Evolutionary conservation across 257 asterid genomes (phyloP).

Genomic region (Ocimum tenuiflorum): DNA sequence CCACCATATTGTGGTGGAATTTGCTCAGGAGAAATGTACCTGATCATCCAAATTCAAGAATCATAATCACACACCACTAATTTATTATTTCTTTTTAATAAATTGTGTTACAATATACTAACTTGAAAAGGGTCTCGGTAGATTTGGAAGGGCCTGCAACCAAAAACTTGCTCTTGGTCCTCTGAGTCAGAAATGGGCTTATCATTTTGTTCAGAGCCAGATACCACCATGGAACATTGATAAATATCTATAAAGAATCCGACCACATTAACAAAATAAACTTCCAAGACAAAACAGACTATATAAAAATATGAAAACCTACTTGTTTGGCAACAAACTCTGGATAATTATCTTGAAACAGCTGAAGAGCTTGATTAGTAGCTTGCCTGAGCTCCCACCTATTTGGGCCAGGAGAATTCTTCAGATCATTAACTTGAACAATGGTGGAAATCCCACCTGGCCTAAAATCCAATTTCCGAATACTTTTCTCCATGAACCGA

Average conservation of each 20-base stretch:
- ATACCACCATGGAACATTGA: no score
- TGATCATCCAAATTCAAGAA: neutral
- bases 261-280: neutral
- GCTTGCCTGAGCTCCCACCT: slow-evolving; percentile 27
- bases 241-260: slow-evolving; percentile 26
- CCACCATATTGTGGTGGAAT: slow-evolving; percentile 29
- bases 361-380: slow-evolving; percentile 27
- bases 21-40: slow-evolving; percentile 29
- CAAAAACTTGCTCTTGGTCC: slow-evolving; percentile 34
- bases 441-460: slow-evolving; percentile 23
- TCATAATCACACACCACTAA: neutral
- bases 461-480: slow-evolving; percentile 29
- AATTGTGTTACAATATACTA: neutral
- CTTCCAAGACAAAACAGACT: no score
- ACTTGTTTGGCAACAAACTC: slow-evolving; percentile 43
- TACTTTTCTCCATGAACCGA: slow-evolving; percentile 28
- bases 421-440: slow-evolving; percentile 31
- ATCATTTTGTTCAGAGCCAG: slow-evolving; percentile 31
- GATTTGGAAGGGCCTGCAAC: slow-evolving; percentile 29
- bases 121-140: slow-evolving; percentile 33
- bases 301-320: neutral
- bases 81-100: neutral
- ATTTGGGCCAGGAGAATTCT: slow-evolving; percentile 28
- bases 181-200: slow-evolving; percentile 33
- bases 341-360: slow-evolving; percentile 40